Percentiles rank a stretch among this genome's conserved stretches.
These are phyloP conservation scores for Fusarium tuaranense DNA, from an alignment of 2,329 filamentous ascomycete genomes.

Conservation along the genomic window DNA sequence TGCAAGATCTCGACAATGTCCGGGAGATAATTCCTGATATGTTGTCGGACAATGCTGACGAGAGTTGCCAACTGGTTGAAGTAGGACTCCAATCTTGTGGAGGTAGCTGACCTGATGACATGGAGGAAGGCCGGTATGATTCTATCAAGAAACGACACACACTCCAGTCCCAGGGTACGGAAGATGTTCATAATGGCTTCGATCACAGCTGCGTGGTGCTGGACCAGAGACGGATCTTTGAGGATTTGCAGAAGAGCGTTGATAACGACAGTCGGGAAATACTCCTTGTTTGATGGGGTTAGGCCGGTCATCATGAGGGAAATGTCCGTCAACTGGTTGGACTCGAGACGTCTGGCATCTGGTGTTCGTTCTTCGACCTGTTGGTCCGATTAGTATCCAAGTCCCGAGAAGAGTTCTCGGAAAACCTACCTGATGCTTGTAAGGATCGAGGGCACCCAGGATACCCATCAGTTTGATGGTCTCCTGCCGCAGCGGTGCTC, in stretches of 20 bases:
- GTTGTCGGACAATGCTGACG: slow-evolving; percentile 94
- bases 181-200: slow-evolving; percentile 99
- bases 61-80: slow-evolving; percentile 96
- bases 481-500: slow-evolving; percentile 87
- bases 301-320: slow-evolving; percentile 98
- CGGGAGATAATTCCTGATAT: slow-evolving; percentile 90
- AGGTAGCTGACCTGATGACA: slow-evolving; percentile 86
- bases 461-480: slow-evolving; percentile 98
- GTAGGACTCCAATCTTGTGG: slow-evolving; percentile 88
- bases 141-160: slow-evolving; percentile 91
- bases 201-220: slow-evolving; percentile 93
- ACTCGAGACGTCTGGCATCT: slow-evolving; percentile 75
- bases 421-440: slow-evolving; percentile 81
- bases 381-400: slow-evolving; percentile 43
- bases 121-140: slow-evolving; percentile 94
- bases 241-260: slow-evolving; percentile 93
- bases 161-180: slow-evolving; percentile 94
- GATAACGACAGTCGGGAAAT: slow-evolving; percentile 98
- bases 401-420: background rate
- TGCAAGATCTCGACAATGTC: slow-evolving; percentile 88
- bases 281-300: slow-evolving; percentile 96
- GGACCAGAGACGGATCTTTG: slow-evolving; percentile 87
- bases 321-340: slow-evolving; percentile 85
- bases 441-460: slow-evolving; percentile 92
- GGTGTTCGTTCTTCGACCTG: slow-evolving; percentile 91